phyloP scores from a whole-genome alignment of 768 basidiomycete genomes.

The Daedaleopsis nitida region DNA sequence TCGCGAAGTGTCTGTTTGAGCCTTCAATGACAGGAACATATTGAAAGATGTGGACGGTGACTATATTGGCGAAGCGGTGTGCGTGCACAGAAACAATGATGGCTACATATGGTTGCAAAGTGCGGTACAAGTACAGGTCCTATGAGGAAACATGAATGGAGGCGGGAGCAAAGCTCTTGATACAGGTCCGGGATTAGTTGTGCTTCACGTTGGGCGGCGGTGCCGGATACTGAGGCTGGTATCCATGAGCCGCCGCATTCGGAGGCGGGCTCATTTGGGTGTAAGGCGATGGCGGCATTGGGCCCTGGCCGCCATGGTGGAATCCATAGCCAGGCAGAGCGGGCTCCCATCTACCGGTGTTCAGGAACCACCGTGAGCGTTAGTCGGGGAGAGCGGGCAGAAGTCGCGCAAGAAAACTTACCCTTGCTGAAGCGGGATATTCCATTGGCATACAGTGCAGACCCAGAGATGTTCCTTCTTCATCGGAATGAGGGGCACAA shows the following conservation, averaged over 20 bases:
- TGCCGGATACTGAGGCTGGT: slow-evolving; percentile 38
- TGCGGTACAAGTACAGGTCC: slow-evolving; percentile 2
- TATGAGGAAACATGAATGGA: background rate
- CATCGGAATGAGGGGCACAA: slow-evolving; percentile 70
- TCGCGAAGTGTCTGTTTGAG: background rate
- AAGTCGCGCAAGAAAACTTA: slow-evolving; percentile 32
- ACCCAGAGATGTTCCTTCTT: slow-evolving; percentile 64
- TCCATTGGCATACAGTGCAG: slow-evolving; percentile 74
- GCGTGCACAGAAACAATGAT: slow-evolving; percentile 1
- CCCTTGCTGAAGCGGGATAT: slow-evolving; percentile 51
- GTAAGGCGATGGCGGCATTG: slow-evolving; percentile 16
- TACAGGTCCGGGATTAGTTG: slow-evolving; percentile 1
- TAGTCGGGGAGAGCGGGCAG: slow-evolving; percentile 2
- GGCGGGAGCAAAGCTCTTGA: background rate
- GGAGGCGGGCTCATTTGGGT: slow-evolving; percentile 18
- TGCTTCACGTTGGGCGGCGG: slow-evolving; percentile 11
- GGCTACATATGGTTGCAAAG: slow-evolving; percentile 1
- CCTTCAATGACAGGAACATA: background rate
- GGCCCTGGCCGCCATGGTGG: slow-evolving; percentile 19
- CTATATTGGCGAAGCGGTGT: slow-evolving; percentile 5
- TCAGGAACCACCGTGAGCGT: slow-evolving; percentile 2
- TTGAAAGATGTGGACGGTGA: background rate
- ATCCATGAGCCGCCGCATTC: slow-evolving; percentile 25
- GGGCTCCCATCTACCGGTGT: slow-evolving; percentile 37
- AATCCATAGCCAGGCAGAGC: slow-evolving; percentile 22